Percentiles rank a stretch among this genome's conserved stretches.
These are phyloP conservation scores for Strobilomyces confusus DNA, from an alignment of 768 basidiomycete genomes.

Conservation along the genomic window DNA sequence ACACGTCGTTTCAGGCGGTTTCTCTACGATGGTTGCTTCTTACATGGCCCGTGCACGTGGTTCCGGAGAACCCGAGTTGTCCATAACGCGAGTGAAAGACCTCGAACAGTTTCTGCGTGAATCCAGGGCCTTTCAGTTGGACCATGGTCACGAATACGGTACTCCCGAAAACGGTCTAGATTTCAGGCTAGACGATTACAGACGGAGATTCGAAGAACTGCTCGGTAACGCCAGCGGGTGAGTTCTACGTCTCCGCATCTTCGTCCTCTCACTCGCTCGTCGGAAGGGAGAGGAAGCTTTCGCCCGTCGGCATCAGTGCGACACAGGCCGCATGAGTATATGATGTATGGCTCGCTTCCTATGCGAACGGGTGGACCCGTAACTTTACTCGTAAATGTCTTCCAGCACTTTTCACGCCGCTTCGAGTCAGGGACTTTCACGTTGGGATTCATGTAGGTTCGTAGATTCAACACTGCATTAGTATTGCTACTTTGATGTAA, in stretches of 20 bases:
- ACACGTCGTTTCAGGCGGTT: slow-evolving; percentile 42
- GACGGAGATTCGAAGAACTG: slow-evolving; percentile 28
- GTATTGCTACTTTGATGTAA: neutral
- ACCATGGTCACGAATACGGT: slow-evolving; percentile 42
- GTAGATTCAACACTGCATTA: no score
- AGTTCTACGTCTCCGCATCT: neutral
- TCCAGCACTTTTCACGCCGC: neutral
- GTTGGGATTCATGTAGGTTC: no score
- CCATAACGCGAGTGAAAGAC: slow-evolving; percentile 50
- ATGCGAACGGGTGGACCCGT: neutral
- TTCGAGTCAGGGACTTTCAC: neutral
- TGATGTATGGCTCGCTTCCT: neutral
- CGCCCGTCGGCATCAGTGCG: slow-evolving; percentile 9
- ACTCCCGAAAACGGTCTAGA: slow-evolving; percentile 9
- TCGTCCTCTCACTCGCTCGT: neutral
- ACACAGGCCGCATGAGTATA: neutral
- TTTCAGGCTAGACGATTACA: slow-evolving; percentile 3
- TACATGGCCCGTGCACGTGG: slow-evolving; percentile 69
- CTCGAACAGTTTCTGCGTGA: slow-evolving; percentile 68
- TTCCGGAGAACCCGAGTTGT: slow-evolving; percentile 67
- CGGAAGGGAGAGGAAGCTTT: slow-evolving; percentile 20
- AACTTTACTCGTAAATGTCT: neutral
- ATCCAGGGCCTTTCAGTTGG: slow-evolving; percentile 52
- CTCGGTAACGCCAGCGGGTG: slow-evolving; percentile 27
- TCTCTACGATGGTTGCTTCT: slow-evolving; percentile 64